Base-by-base conservation (phyloP, 768 basidiomycete genomes). In the Suillus plorans region DNA sequence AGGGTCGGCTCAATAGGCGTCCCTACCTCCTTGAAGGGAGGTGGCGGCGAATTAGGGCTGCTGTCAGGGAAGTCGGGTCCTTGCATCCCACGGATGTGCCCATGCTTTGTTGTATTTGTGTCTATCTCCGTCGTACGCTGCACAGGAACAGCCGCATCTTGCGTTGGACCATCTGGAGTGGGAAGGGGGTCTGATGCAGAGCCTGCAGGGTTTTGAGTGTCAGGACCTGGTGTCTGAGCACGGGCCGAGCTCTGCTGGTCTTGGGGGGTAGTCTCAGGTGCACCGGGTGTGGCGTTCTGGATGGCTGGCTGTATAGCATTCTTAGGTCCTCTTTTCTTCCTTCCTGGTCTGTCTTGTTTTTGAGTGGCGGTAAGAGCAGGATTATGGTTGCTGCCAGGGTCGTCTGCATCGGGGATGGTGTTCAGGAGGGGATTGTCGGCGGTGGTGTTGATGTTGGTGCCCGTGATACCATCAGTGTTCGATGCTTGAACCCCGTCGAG, bases 21-120 rank as follows among this genome's bases (percentile, higher is more conserved):
- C 16, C 22, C 65, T 12, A 72, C 65, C 37, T 74, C 71, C 6
- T 49, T 72, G 39, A 73, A 77, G 1, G 75, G 68, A 14, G 75
- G 75, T 5, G 76, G 75, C 9, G 74, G 74, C 12, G 70, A 58
- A 6, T 66, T 3, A 13, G 57, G 57, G 4, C 60, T 18, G n/a
- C 69, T 20, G 4, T 66, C 60, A 1, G 69, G 0, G 12, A 28
- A 59, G 25, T 59, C 58, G 5, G 41, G 0, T 2, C 37, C 58
- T 12, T 42, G 58, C 12, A 16, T 8, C 25, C 16, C 39, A 39
- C 22, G 22, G 22, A 16, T 4, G 14, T 57, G 56, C n/a, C 39
- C 39, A 2, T 41, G 25, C n/a, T 39, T 55, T 12, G 34, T n/a
- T 7, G 10, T 36, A 3, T 55, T 16, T 18, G 18, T 59, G 12